phyloP scores from a whole-genome alignment of 176 grass and related monocot species.

The Phyllostachys edulis region DNA sequence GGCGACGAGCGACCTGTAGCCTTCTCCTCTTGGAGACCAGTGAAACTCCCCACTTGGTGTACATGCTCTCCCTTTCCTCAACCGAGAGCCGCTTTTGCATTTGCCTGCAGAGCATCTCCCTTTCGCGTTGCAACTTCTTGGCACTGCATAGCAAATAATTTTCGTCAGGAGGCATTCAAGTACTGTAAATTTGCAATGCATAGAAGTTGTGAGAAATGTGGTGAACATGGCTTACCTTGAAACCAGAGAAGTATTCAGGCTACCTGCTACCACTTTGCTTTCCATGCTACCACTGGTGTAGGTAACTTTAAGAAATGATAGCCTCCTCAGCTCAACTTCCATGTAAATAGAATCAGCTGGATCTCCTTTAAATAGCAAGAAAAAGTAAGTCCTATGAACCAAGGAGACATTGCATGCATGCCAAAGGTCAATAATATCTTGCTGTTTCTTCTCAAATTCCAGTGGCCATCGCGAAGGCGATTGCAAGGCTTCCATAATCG shows the following conservation, averaged over 20 bases:
- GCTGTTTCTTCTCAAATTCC: slow-evolving; percentile 84
- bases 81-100: slow-evolving; percentile 72
- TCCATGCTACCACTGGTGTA: slow-evolving; percentile 50
- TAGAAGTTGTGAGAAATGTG: background rate
- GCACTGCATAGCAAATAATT: slow-evolving; percentile 34
- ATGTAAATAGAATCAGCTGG: slow-evolving; percentile 91
- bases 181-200: no score
- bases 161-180: background rate
- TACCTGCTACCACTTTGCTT: slow-evolving; percentile 37
- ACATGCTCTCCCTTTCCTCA: slow-evolving; percentile 80
- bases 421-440: slow-evolving; percentile 93
- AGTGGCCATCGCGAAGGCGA: slow-evolving; percentile 69
- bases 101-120: slow-evolving; percentile 83
- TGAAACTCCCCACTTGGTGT: slow-evolving; percentile 84
- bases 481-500: slow-evolving; percentile 47
- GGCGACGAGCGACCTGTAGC: slow-evolving; percentile 60
- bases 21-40: slow-evolving; percentile 75
- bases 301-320: slow-evolving; percentile 72
- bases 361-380: slow-evolving; percentile 93
- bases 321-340: slow-evolving; percentile 88
- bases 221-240: slow-evolving; percentile 53
- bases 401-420: slow-evolving; percentile 79
- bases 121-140: slow-evolving; percentile 78
- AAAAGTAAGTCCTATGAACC: slow-evolving; percentile 91
- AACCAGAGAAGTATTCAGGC: slow-evolving; percentile 38